Conservation (phyloP, 169 alveolate genomes). For the Babesia divergens region DNA sequence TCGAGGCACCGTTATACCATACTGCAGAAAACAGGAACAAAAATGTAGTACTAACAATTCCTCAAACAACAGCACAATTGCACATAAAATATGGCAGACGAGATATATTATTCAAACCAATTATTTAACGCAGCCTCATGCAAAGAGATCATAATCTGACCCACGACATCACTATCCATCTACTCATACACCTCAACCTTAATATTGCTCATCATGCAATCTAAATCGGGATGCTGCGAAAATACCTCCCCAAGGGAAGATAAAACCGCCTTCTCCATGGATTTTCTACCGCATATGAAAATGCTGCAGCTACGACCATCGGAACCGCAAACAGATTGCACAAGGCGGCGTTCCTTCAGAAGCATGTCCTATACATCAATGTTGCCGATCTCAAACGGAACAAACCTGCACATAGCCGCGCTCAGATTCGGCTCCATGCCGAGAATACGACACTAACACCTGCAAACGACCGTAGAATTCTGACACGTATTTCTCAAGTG, state of each 20-base stretch:
- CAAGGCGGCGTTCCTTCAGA: background rate
- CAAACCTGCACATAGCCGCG: slow-evolving; percentile 49
- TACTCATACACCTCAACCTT: slow-evolving; percentile 54
- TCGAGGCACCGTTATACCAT: no score
- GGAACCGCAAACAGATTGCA: background rate
- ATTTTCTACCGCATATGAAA: slow-evolving; percentile 54
- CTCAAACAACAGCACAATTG: no score
- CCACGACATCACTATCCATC: no score
- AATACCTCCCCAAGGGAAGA: slow-evolving; percentile 3
- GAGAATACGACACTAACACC: slow-evolving; percentile 59
- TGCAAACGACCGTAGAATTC: slow-evolving; percentile 43
- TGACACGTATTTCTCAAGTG: slow-evolving; percentile 48
- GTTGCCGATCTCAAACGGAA: background rate
- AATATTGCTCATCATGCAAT: background rate
- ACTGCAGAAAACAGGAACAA: no score
- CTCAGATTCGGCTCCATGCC: slow-evolving; percentile 21
- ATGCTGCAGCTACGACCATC: slow-evolving; percentile 32
- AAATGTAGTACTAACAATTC: no score
- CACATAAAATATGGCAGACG: no score
- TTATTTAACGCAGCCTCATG: no score
- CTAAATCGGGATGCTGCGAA: background rate
- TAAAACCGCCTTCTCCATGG: slow-evolving; percentile 34
- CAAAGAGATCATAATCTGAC: no score
- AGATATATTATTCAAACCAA: no score
- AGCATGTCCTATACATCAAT: slow-evolving; percentile 6